These are phyloP conservation scores for Blastobotrys terrestris DNA, from an alignment of 805 yeast genomes.

Conservation along the genomic window DNA sequence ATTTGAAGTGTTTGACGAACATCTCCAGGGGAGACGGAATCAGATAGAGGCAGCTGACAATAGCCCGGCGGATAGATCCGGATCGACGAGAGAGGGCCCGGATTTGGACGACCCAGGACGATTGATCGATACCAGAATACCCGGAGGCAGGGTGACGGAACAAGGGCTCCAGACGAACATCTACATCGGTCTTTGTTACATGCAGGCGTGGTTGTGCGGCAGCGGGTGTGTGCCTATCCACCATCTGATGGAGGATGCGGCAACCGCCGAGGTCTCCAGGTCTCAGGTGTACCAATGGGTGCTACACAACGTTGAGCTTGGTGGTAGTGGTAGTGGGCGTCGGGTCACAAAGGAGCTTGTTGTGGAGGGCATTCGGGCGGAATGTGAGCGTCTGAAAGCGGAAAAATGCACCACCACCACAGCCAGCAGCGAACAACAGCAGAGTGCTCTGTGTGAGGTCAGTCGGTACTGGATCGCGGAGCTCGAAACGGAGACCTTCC, in stretches of 20 bases:
- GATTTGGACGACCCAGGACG: no score
- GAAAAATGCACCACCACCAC: background rate
- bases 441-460: background rate
- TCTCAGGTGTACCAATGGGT: constrained; percentile 73
- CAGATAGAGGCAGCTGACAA: constrained; percentile 57
- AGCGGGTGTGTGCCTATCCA: constrained; percentile 70
- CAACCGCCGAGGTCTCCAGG: constrained; percentile 73
- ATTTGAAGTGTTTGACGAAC: constrained; percentile 61
- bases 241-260: constrained; percentile 73
- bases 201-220: constrained; percentile 70
- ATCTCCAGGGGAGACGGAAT: constrained; percentile 62
- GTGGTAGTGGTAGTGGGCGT: constrained; percentile 46
- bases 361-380: constrained; percentile 46
- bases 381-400: constrained; percentile 43
- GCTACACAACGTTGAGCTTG: constrained; percentile 52
- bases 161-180: constrained; percentile 59
- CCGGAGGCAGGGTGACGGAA: constrained; percentile 56
- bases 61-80: constrained; percentile 45
- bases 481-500: background rate
- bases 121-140: constrained; percentile 53
- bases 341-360: constrained; percentile 49
- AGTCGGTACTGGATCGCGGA: background rate
- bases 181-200: constrained; percentile 59
- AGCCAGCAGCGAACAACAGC: no score
- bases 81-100: constrained; percentile 48